These are phyloP conservation scores for Solanum ossicruentum DNA, from an alignment of 257 asterid species.

Conservation along the genomic window DNA sequence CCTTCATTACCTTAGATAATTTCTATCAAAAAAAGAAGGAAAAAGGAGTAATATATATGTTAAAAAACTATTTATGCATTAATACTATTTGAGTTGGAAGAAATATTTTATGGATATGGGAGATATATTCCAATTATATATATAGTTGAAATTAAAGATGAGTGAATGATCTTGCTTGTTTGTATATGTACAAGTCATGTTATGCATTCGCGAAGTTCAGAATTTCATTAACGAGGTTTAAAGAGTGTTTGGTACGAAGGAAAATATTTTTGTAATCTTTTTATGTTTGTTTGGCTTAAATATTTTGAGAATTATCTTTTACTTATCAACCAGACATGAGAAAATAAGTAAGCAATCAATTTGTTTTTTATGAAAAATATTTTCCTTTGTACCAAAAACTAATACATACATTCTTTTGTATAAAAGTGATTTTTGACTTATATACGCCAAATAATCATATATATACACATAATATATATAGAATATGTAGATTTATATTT, in stretches of 20 bases:
- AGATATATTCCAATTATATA: not conserved
- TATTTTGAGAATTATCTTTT: too few relatives aligned
- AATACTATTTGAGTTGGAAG: not conserved
- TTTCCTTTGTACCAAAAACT: too few relatives aligned
- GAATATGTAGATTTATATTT: not conserved
- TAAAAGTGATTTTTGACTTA: not conserved
- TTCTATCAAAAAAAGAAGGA: not conserved
- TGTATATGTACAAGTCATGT: not conserved
- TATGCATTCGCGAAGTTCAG: not conserved
- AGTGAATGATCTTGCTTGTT: not conserved
- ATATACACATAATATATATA: not conserved
- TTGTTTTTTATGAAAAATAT: too few relatives aligned
- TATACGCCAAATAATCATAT: not conserved
- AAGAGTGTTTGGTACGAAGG: too few relatives aligned
- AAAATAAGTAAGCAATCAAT: too few relatives aligned
- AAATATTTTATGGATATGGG: not conserved
- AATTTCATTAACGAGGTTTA: fast-evolving
- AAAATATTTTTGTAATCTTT: too few relatives aligned
- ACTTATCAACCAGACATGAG: too few relatives aligned
- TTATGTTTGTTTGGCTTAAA: too few relatives aligned
- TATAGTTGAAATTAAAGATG: not conserved
- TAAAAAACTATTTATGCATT: not conserved
- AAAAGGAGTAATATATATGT: not conserved
- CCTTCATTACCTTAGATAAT: constrained; percentile 32
- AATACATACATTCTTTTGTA: not conserved